A percentile compares a stretch with the other conserved stretches of the same genome.
phyloP scores from a whole-genome alignment of 2,329 filamentous ascomycete species.

The Colletotrichum tropicale region DNA sequence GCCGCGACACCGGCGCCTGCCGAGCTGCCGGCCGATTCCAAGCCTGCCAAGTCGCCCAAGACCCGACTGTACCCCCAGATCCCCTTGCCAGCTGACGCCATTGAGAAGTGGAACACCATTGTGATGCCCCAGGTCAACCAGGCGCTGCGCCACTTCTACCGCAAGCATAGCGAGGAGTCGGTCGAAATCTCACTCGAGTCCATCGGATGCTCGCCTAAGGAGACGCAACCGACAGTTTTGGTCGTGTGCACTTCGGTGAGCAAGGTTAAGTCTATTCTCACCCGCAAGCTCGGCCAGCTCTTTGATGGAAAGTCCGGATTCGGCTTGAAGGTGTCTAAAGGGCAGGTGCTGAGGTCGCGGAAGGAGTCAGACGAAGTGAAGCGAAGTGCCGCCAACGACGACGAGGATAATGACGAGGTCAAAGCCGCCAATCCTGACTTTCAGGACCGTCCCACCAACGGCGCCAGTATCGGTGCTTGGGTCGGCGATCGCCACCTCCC shows the following conservation, averaged over 20 bases:
- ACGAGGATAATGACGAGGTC: conserved; percentile 38
- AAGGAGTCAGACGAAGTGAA: conserved; percentile 34
- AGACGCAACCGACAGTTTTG: conserved; percentile 73
- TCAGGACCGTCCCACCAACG: conserved; percentile 79
- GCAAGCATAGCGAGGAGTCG: conserved; percentile 71
- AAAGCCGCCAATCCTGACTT: conserved; percentile 73
- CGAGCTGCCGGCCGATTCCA: conserved; percentile 3
- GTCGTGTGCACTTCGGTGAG: conserved; percentile 78
- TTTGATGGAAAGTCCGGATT: conserved; percentile 69
- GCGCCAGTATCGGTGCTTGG: conserved; percentile 92
- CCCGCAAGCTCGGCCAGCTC: conserved; percentile 67
- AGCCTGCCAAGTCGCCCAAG: conserved; percentile 36
- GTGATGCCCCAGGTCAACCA: conserved; percentile 77
- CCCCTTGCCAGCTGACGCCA: conserved; percentile 59
- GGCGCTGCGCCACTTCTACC: conserved; percentile 72
- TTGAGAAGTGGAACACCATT: conserved; percentile 74
- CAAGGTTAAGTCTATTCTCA: conserved; percentile 74
- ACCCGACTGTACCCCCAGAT: conserved; percentile 65
- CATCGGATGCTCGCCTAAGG: conserved; percentile 70
- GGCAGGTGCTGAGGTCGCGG: conserved; percentile 68
- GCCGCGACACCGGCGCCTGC: neutral
- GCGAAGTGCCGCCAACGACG: conserved; percentile 44
- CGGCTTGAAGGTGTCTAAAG: conserved; percentile 74
- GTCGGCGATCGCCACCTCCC: conserved; percentile 84
- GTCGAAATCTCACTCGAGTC: conserved; percentile 80